Base-by-base conservation (phyloP, 257 asterid species). In the Solanum sejunctum region DNA sequence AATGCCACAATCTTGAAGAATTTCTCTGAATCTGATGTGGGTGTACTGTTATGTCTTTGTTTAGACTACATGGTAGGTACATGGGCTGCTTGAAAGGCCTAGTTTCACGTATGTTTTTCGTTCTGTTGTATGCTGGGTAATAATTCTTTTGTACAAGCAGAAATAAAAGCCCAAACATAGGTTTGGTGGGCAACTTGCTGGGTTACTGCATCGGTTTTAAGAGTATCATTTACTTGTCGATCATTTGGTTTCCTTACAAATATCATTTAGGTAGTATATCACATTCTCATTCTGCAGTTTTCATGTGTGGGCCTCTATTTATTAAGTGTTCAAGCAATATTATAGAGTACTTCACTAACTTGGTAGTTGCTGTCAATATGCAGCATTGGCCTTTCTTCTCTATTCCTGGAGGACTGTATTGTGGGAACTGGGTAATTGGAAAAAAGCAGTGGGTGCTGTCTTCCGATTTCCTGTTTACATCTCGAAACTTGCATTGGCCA, bases 401-500 rank as follows among this genome's bases (percentile, higher is more conserved):
- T 95, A 93, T 83, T 84, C 96, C 13, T 96, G 98, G 98, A 94
- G 99, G 89, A 90, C 93, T 3, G 98, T 95, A 84, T 84, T 93
- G 77, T 95, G 98, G 99, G 98, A 96, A 86, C 93, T 96, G 45
- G 89, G 91, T 16, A 93, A 93, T 91, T 96, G 98, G 98, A 92
- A 80, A 83, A 88, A 83, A 41, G 67, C 91, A 2, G 71, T 75
- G 36, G 84, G 61, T 12, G 88, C 88, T 55, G 64, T 93, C 28
- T 83, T 89, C 54, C 70, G 21, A 41, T 86, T 91, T 89, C 58
- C 89, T 15, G 89, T 87, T n/a, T 91, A 90, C 90, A 83, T 93
- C 81, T 87, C 91, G 10, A 91, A 91, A 90, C 87, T 95, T 81
- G 32, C 85, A 1, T 66, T 96, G 58, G 94, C 94, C 86, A 69